Percentiles rank a stretch among this genome's conserved stretches.
Conservation (phyloP, 2,329 filamentous ascomycete species). For the Apiospora rasikravindrae region DNA sequence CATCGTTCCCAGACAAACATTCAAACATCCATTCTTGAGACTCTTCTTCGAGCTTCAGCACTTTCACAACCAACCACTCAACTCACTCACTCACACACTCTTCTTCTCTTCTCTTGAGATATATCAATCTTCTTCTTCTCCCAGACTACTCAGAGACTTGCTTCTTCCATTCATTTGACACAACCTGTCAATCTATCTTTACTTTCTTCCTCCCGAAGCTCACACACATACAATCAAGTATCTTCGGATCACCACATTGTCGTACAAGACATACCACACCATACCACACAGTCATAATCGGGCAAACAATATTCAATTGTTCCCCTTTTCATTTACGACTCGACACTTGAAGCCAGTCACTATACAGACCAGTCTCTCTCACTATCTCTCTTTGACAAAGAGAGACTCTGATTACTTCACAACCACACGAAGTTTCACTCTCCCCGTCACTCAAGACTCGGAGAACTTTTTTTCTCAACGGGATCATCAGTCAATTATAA, state of each 20-base stretch:
- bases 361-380: background rate
- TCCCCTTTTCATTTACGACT: background rate
- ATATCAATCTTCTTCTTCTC: background rate
- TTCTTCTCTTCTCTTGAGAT: background rate
- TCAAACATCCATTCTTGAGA: background rate
- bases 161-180: background rate
- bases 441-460: constrained; percentile 2
- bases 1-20: no score
- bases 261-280: background rate
- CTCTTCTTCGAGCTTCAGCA: background rate
- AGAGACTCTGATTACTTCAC: background rate
- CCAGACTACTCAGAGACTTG: background rate
- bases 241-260: background rate
- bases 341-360: constrained; percentile 7
- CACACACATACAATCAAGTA: background rate
- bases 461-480: background rate
- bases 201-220: background rate
- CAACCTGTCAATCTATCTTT: background rate
- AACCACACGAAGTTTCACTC: background rate
- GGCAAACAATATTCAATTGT: background rate
- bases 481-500: background rate
- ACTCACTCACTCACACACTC: background rate
- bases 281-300: background rate
- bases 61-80: background rate
- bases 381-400: background rate